Base-by-base conservation (phyloP, 768 basidiomycete species). In the Lanmaoa rubissima region DNA sequence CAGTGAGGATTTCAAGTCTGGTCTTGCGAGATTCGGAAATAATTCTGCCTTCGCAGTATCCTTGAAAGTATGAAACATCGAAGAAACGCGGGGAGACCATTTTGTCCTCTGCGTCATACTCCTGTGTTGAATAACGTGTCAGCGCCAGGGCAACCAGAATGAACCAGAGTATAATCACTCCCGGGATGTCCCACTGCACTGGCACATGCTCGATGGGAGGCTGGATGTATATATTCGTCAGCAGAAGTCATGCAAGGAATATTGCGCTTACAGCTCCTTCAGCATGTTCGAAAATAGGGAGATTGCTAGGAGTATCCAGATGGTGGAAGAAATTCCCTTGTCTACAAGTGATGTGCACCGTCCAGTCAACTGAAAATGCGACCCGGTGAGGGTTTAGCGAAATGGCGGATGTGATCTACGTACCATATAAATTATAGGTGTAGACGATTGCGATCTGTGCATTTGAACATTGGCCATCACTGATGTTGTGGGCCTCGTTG, bases 281-380 rank as follows among this genome's bases (percentile, higher is more conserved):
- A 10, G 66, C 70, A 1, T 28, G n/a, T 34, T 52, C 53, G 47
- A 71, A 26, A 17, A 65, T 41, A 16, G 70, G 70, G 26, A 60
- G 32, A 48, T 63, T 59, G 24, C 35, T 58, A 16, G 62, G 65
- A n/a, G 49, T 8, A 12, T 58, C 54, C 31, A 45, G 34, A 26
- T 36, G 38, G 26, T 59, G 54, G 36, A 67, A 57, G 32, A 60
- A 44, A 12, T 58, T 43, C 2, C 44, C 60, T 21, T 42, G 26
- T 4, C 68, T 57, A 14, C 62, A 65, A 16, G 67, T 69, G 45
- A 72, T 61, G 41, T 72, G 64, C 1, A 72, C 65, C 1, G 54
- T 62, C 70, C 67, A 72, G 34, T 62, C 59, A 28, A 66, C 70
- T 64, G 49, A 24, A 19, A 28, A 40, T 19, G 16, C 12, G 10